A percentile compares a stretch with the other conserved stretches of the same genome.
Conservation (phyloP, 495 filamentous ascomycete genomes). For the Penicillium waksmanii region DNA sequence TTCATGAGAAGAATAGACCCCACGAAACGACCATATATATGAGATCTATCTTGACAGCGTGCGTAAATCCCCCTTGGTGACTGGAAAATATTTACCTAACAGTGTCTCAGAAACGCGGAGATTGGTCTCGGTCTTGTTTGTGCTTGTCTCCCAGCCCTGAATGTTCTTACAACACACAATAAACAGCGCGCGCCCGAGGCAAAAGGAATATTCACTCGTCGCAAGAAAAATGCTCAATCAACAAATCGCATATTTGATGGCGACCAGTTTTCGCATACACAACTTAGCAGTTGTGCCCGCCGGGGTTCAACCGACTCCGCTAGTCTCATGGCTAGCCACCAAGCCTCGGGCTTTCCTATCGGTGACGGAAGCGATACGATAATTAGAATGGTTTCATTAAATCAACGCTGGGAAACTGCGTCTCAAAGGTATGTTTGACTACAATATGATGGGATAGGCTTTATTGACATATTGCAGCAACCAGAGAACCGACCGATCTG, state of each 20-base stretch:
- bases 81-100: not conserved
- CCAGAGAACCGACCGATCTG: not conserved
- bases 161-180: conserved; percentile 2
- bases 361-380: conserved; percentile 2
- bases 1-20: conserved; percentile 18
- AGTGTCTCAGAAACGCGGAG: conserved; percentile 6
- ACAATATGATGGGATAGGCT: not conserved
- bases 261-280: conserved; percentile 7
- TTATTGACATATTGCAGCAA: not conserved
- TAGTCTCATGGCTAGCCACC: not conserved
- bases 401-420: conserved; percentile 1
- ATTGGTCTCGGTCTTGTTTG: conserved; percentile 11
- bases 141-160: conserved; percentile 12
- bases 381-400: conserved; percentile 3
- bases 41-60: conserved; percentile 14
- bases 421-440: conserved; percentile 1
- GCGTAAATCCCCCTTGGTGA: not conserved
- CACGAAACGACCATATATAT: conserved; percentile 24
- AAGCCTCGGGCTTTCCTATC: conserved; percentile 1
- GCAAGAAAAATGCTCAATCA: not conserved
- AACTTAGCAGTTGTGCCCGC: conserved; percentile 6
- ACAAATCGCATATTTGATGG: conserved; percentile 5
- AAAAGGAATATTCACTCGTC: not conserved
- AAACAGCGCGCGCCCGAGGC: not conserved
- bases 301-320: conserved; percentile 5